Evolutionary conservation across 257 asterid genomes (phyloP).

Genomic region (Voacanga thouarsii): DNA sequence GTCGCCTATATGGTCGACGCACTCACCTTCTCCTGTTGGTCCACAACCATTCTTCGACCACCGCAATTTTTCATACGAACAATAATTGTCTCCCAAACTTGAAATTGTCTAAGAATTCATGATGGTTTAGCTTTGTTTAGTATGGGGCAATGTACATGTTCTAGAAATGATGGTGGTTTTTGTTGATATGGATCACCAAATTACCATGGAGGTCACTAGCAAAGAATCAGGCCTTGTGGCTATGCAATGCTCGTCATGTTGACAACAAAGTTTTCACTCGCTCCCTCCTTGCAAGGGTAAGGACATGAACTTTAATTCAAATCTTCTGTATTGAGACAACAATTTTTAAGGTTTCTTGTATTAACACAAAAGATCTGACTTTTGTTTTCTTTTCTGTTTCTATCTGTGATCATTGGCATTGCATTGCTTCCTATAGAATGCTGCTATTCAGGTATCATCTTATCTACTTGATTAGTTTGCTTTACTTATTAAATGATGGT

Average conservation of each 20-base stretch:
- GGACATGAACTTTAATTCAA: conserved; percentile 24
- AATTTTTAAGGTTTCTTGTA: background rate
- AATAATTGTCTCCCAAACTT: background rate
- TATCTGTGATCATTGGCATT: conserved; percentile 23
- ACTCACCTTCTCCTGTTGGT: background rate
- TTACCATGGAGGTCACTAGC: conserved; percentile 72
- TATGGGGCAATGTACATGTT: background rate
- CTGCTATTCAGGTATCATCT: conserved; percentile 70
- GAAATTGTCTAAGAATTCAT: background rate
- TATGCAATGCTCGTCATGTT: conserved; percentile 74
- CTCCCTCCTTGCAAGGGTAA: conserved; percentile 88
- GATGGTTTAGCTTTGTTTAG: background rate
- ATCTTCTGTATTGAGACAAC: background rate
- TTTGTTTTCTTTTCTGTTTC: conserved; percentile 19
- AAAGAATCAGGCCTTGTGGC: conserved; percentile 59
- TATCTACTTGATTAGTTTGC: background rate
- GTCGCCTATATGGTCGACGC: background rate
- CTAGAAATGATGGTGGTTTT: background rate
- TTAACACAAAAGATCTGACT: conserved; percentile 21
- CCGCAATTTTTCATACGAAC: background rate
- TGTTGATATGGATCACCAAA: conserved; percentile 34
- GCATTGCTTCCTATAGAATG: conserved; percentile 61
- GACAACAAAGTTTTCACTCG: conserved; percentile 78
- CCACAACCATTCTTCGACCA: background rate
- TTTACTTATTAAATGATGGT: background rate